Percentiles rank a stretch among this genome's conserved stretches.
These are phyloP conservation scores for Vanrija sp. DNA, from an alignment of 1,284 basidiomycete genomes.

Conservation along the genomic window DNA sequence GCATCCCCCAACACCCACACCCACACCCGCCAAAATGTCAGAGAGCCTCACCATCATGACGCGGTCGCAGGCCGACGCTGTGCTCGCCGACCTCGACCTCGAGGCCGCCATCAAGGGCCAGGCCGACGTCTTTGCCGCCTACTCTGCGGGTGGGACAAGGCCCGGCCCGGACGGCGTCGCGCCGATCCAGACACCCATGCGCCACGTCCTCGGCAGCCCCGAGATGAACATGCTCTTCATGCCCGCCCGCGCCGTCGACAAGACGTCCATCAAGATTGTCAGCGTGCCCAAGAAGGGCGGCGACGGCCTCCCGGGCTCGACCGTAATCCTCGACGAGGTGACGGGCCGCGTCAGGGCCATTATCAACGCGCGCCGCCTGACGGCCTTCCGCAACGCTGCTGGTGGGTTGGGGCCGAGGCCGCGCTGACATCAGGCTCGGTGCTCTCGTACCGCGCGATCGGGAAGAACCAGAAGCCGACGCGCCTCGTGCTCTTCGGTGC, in stretches of 20 bases:
- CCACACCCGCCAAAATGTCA: background rate
- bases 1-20: no score
- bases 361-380: constrained; percentile 69
- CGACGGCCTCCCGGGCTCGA: constrained; percentile 68
- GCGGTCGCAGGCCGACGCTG: constrained; percentile 31
- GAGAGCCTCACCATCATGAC: constrained; percentile 30
- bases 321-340: constrained; percentile 66
- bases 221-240: constrained; percentile 45
- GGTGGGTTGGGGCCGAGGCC: constrained; percentile 52
- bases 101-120: constrained; percentile 36
- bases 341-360: constrained; percentile 65
- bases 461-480: constrained; percentile 43
- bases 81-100: constrained; percentile 32
- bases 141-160: constrained; percentile 17
- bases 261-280: constrained; percentile 64
- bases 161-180: constrained; percentile 6
- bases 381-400: constrained; percentile 73
- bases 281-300: constrained; percentile 57
- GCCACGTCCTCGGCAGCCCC: constrained; percentile 27
- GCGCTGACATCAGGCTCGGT: constrained; percentile 58
- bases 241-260: constrained; percentile 38
- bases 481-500: constrained; percentile 68
- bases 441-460: constrained; percentile 58
- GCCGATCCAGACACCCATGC: constrained; percentile 39
- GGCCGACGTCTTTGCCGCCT: constrained; percentile 35